Evolutionary conservation across 768 basidiomycete genomes (phyloP).

Genomic region (Mycena crocata): DNA sequence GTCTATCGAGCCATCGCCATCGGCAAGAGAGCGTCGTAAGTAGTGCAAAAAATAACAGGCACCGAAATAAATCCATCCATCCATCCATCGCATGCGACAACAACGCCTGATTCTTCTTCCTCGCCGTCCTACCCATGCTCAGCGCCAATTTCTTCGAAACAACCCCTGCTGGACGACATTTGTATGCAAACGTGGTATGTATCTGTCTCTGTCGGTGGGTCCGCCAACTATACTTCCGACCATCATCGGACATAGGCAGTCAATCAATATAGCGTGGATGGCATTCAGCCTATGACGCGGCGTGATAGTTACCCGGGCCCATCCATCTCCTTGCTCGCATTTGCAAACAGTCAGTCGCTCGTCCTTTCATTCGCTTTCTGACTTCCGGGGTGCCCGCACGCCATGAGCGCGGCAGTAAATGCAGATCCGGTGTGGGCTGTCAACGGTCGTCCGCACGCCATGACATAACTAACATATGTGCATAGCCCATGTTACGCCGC

Average conservation of each 20-base stretch:
- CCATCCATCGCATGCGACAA: neutral
- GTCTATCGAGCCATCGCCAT: constrained; percentile 8
- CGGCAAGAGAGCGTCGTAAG: neutral
- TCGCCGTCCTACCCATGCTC: constrained; percentile 8
- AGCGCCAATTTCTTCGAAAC: constrained; percentile 9
- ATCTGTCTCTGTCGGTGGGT: constrained; percentile 1
- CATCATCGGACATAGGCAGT: constrained; percentile 8
- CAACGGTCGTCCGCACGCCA: neutral
- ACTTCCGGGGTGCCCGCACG: neutral
- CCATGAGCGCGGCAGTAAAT: neutral
- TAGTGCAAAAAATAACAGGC: neutral
- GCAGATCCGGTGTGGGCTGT: constrained; percentile 1
- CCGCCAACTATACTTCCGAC: neutral
- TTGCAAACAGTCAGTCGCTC: too few species aligned
- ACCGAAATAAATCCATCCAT: neutral
- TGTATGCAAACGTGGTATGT: too few species aligned
- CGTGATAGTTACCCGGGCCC: constrained; percentile 17
- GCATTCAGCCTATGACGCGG: neutral
- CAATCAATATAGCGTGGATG: constrained; percentile 6
- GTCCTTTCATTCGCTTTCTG: too few species aligned
- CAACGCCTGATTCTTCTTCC: neutral
- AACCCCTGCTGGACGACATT: neutral
- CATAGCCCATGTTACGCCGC: too few species aligned
- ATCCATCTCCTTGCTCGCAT: neutral
- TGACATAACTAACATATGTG: neutral